Evolutionary conservation across 164 flowering plant genomes (phyloP).

Genomic region (Magnolia changhungtana): DNA sequence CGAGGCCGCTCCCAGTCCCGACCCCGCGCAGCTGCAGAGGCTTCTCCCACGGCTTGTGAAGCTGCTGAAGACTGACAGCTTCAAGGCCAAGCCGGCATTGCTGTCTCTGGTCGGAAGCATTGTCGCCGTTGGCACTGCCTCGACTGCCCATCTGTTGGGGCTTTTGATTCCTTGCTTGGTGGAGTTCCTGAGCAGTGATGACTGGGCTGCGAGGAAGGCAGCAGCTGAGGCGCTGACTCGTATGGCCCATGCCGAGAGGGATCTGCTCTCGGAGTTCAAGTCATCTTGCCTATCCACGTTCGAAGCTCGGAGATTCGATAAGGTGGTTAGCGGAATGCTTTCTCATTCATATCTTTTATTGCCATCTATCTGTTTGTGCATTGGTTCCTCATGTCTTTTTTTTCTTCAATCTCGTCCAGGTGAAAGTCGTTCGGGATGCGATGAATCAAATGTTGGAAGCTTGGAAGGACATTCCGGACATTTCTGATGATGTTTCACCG

Average conservation of each 20-base stretch:
- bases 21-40: slow-evolving; percentile 43
- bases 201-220: slow-evolving; percentile 89
- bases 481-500: slow-evolving; percentile 21
- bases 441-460: slow-evolving; percentile 18
- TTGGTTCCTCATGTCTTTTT: neutral
- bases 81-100: slow-evolving; percentile 71
- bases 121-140: slow-evolving; percentile 44
- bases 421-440: slow-evolving; percentile 18
- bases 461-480: slow-evolving; percentile 14
- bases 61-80: slow-evolving; percentile 52
- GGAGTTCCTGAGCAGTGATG: slow-evolving; percentile 64
- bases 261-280: slow-evolving; percentile 50
- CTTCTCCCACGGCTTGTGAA: slow-evolving; percentile 58
- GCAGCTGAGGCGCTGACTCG: slow-evolving; percentile 65
- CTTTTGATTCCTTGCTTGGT: slow-evolving; percentile 51
- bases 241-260: slow-evolving; percentile 65
- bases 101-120: slow-evolving; percentile 61
- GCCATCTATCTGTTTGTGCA: neutral
- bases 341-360: neutral
- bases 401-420: neutral
- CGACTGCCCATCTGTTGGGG: slow-evolving; percentile 28
- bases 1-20: slow-evolving; percentile 58
- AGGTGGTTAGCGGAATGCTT: slow-evolving; percentile 36
- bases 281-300: slow-evolving; percentile 45
- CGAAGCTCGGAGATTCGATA: slow-evolving; percentile 71